A percentile compares a stretch with the other conserved stretches of the same genome.
These are phyloP conservation scores for Leccinum longicurvipes DNA, from an alignment of 768 basidiomycete species.

Conservation along the genomic window DNA sequence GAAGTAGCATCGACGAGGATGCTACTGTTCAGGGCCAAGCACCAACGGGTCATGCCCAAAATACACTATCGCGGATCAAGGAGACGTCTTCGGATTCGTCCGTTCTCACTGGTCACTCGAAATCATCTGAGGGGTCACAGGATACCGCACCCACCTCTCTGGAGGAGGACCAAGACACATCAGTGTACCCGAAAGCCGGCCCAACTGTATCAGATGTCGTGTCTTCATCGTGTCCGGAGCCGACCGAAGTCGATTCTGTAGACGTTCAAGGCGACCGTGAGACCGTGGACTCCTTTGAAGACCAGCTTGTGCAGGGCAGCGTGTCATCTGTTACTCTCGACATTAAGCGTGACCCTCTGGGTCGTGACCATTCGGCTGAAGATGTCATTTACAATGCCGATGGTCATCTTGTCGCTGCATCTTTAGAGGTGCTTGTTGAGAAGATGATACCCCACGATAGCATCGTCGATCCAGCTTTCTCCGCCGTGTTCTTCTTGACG, in stretches of 20 bases:
- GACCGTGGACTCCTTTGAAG: constrained; percentile 40
- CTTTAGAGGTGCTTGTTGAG: constrained; percentile 86
- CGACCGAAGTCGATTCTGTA: constrained; percentile 52
- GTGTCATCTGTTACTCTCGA: constrained; percentile 45
- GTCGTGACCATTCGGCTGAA: constrained; percentile 76
- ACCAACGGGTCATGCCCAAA: constrained; percentile 24
- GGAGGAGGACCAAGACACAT: constrained; percentile 42
- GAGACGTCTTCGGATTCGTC: constrained; percentile 51
- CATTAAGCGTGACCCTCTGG: constrained; percentile 37
- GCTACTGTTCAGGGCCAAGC: constrained; percentile 53
- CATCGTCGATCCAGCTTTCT: constrained; percentile 83
- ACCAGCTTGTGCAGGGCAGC: constrained; percentile 53
- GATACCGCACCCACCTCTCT: constrained; percentile 50
- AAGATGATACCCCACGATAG: constrained; percentile 96
- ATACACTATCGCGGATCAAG: constrained; percentile 27
- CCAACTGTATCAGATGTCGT: constrained; percentile 20
- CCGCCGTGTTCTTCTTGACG: constrained; percentile 90
- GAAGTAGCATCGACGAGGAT: constrained; percentile 49
- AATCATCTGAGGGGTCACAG: constrained; percentile 43
- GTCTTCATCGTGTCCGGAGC: constrained; percentile 28
- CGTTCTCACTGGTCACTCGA: constrained; percentile 38
- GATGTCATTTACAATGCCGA: constrained; percentile 92
- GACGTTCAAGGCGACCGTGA: constrained; percentile 40
- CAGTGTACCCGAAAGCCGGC: constrained; percentile 31
- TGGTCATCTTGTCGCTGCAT: constrained; percentile 87